These are phyloP conservation scores for Dentipellis sp. DNA, from an alignment of 768 basidiomycete species.

Conservation along the genomic window DNA sequence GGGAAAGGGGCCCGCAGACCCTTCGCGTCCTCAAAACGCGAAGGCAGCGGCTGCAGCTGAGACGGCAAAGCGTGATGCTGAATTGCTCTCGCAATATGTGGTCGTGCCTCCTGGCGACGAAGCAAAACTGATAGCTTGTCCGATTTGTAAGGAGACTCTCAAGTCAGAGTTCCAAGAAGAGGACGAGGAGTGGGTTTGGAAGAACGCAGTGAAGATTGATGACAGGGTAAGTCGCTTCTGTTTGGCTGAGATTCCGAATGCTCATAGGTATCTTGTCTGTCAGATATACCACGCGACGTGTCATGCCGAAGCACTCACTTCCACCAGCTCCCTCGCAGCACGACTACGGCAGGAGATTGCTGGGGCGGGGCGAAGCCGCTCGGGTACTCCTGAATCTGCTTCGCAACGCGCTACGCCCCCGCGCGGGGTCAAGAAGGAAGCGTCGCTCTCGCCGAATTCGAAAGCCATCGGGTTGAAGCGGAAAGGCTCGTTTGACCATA, in stretches of 20 bases:
- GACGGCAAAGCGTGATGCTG: conserved; percentile 64
- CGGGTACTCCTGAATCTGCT: conserved; percentile 61
- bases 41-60: conserved; percentile 56
- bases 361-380: conserved; percentile 62
- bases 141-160: conserved; percentile 91
- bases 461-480: conserved; percentile 55
- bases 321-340: conserved; percentile 51
- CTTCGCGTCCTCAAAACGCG: conserved; percentile 37
- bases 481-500: conserved; percentile 49
- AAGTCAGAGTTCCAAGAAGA: conserved; percentile 91
- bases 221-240: conserved; percentile 52
- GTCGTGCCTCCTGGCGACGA: conserved; percentile 88
- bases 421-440: conserved; percentile 16
- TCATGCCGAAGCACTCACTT: conserved; percentile 63
- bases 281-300: conserved; percentile 95
- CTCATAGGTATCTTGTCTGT: background rate
- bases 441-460: conserved; percentile 45
- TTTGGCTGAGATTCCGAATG: background rate
- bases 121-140: conserved; percentile 76
- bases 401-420: conserved; percentile 30
- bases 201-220: conserved; percentile 79
- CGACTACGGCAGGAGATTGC: conserved; percentile 53
- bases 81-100: conserved; percentile 69
- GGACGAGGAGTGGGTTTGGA: conserved; percentile 98
- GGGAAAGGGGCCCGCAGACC: conserved; percentile 59